These are phyloP conservation scores for Magnaporthiopsis rhizophila DNA, from an alignment of 2,329 filamentous ascomycete species.

Conservation along the genomic window DNA sequence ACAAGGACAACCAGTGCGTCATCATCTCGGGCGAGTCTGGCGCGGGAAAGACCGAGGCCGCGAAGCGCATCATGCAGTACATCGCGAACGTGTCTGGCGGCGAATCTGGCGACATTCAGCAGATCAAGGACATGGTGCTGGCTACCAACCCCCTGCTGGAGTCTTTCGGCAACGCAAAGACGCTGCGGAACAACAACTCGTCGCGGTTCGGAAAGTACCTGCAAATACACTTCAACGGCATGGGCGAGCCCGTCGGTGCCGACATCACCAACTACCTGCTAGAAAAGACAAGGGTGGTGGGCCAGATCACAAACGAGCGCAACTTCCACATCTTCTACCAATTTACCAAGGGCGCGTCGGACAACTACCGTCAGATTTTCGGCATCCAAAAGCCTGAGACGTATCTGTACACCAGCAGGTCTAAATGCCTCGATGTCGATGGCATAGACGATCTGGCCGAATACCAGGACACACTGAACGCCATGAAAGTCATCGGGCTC, in stretches of 20 bases:
- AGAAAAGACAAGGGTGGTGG: constrained; percentile 90
- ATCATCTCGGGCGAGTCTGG: constrained; percentile 99
- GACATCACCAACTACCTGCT: constrained; percentile 98
- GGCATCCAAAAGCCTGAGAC: constrained; percentile 87
- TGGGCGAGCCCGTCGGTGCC: constrained; percentile 88
- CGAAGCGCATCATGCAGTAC: constrained; percentile 99
- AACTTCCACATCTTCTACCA: constrained; percentile 99
- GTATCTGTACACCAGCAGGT: constrained; percentile 87
- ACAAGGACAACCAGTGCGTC: constrained; percentile 97
- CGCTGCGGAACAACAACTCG: constrained; percentile 95
- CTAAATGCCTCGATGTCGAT: constrained; percentile 89
- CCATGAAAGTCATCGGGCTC: constrained; percentile 92
- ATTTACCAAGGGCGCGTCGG: constrained; percentile 90
- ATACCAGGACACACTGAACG: constrained; percentile 81
- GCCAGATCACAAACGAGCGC: constrained; percentile 89
- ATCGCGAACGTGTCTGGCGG: constrained; percentile 95
- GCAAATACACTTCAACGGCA: constrained; percentile 88
- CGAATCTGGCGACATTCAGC: constrained; percentile 75
- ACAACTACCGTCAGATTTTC: constrained; percentile 77
- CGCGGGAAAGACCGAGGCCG: constrained; percentile 96
- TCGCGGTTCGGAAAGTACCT: constrained; percentile 98
- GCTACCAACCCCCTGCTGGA: constrained; percentile 95
- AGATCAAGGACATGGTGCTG: constrained; percentile 99
- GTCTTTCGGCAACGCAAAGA: constrained; percentile 98
- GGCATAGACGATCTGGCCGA: constrained; percentile 90